These are phyloP conservation scores for Nicotiana attenuata DNA, from an alignment of 257 asterid genomes.

Conservation along the genomic window DNA sequence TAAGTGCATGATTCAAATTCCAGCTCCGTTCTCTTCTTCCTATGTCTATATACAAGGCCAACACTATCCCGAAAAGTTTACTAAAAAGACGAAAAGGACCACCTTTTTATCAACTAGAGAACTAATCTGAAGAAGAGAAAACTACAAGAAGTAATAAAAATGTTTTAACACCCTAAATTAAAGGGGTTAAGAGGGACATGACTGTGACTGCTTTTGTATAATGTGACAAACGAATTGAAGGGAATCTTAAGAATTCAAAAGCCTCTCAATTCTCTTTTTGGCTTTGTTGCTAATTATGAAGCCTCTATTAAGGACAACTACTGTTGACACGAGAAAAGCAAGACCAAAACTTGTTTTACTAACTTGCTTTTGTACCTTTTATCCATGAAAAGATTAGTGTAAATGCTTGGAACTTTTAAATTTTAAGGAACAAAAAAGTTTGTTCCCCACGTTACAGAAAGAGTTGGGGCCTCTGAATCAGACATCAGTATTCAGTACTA, in stretches of 20 bases:
- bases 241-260: neutral
- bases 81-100: neutral
- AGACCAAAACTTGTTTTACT: neutral
- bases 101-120: neutral
- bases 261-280: neutral
- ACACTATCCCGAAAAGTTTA: neutral
- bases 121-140: neutral
- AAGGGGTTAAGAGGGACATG: neutral
- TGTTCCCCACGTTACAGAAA: conserved; percentile 6
- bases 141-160: neutral
- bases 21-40: neutral
- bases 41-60: neutral
- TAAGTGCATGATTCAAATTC: neutral
- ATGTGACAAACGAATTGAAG: conserved; percentile 5
- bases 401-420: conserved; percentile 5
- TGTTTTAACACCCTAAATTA: neutral
- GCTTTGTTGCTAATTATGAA: neutral
- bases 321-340: conserved; percentile 5
- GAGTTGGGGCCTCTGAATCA: neutral
- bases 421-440: conserved; percentile 2
- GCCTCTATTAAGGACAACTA: neutral
- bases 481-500: neutral
- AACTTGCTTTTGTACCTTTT: neutral
- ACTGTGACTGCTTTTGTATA: neutral
- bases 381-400: conserved; percentile 2